Base-by-base conservation (phyloP, 176 grass and related monocot genomes). In the Bromus sterilis region DNA sequence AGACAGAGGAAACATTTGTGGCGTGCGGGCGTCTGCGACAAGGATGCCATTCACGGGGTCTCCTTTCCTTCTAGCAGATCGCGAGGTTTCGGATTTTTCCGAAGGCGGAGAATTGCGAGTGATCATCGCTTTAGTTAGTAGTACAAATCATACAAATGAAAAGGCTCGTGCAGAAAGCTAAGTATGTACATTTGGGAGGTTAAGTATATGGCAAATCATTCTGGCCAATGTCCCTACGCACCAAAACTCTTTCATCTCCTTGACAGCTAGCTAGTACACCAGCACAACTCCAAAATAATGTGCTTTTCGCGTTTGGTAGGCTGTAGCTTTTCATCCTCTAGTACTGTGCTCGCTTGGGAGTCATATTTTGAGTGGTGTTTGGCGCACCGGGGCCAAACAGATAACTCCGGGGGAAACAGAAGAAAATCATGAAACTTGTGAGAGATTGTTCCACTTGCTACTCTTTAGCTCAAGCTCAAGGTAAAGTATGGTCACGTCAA, bases 171-270 rank as follows among this genome's bases (percentile, higher is more conserved):
- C 33, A 15, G 74, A 89, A 7, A 37, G 83, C 11, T 86, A 56
- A 79, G n/a, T 44, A 36, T n/a, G 33, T 4, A 39, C 60, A 68
- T 76, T 70, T 56, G 28, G 56, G 63, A 81, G 25, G 66, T 75
- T n/a, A 36, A 86, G 44, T 74, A 74, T 46, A 74, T 68, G 74
- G 59, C 74, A 79, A 90, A 81, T 81, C 55, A 62, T 81, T 71
- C 71, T 34, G 43, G 11, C 28, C 12, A 43, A 71, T 84, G 77
- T 55, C 77, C 55, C 71, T 63, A 55, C 53, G 77, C 77, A 61
- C 40, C 74, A 42, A 63, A 43, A 70, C 66, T 41, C 2, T 9
- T 20, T 69, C n/a, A 40, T 77, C 57, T 78, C 6, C 36, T 66
- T 33, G 56, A 32, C 74, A 56, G 66, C 37, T 56, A 56, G 66